Evolutionary conservation across 2,329 filamentous ascomycete species (phyloP).

Genomic region (Periconia sp.): DNA sequence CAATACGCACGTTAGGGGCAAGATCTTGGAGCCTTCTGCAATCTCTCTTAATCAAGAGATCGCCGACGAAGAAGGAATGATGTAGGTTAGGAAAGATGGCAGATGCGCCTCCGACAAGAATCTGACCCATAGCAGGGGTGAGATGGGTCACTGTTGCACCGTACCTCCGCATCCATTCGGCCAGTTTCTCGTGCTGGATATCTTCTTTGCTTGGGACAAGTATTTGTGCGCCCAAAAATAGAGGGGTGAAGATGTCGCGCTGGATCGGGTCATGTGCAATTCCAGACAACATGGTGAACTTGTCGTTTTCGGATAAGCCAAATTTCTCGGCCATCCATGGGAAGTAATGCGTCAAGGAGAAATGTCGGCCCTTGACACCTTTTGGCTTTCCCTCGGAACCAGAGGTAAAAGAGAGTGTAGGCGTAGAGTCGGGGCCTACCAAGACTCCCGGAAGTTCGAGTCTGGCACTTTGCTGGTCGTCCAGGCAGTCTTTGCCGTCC

Average conservation of each 20-base stretch:
- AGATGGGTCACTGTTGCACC: constrained; percentile 80
- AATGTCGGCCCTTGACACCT: constrained; percentile 86
- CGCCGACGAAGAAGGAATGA: constrained; percentile 87
- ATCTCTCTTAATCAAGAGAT: constrained; percentile 83
- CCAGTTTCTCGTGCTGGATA: constrained; percentile 82
- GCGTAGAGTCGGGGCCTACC: constrained; percentile 82
- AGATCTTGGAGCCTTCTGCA: constrained; percentile 75
- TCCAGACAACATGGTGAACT: constrained; percentile 81
- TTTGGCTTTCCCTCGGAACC: constrained; percentile 81
- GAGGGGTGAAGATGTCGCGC: constrained; percentile 82
- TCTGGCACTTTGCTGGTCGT: constrained; percentile 54
- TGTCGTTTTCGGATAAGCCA: constrained; percentile 68
- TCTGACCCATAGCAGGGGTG: constrained; percentile 95
- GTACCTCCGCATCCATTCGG: constrained; percentile 83
- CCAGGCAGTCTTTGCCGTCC: constrained; percentile 69
- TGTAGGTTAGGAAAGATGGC: constrained; percentile 77
- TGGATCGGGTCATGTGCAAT: constrained; percentile 73
- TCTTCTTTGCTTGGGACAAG: constrained; percentile 79
- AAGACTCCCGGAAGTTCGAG: constrained; percentile 67
- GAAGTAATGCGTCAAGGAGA: constrained; percentile 81
- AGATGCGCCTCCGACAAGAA: constrained; percentile 80
- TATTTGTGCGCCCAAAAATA: constrained; percentile 81
- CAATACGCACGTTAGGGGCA: constrained; percentile 72
- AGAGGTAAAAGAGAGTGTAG: constrained; percentile 65
- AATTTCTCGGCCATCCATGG: constrained; percentile 92